Base-by-base conservation (phyloP, 768 basidiomycete species). In the Chlorophyllum brunneum region DNA sequence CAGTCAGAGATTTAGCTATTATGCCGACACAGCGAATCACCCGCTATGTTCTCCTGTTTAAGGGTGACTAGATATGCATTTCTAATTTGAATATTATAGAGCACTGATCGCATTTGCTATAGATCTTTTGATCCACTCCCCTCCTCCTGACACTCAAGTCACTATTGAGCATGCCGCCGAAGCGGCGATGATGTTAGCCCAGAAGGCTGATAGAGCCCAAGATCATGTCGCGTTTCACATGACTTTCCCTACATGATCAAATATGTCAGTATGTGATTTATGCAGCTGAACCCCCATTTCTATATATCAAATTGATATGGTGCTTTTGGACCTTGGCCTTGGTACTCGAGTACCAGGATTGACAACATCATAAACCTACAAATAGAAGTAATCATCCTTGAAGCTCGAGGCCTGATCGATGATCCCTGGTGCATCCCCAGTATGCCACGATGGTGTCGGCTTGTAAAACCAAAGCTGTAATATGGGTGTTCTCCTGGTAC, bases 1-100 rank as follows among this genome's bases (percentile, higher is more conserved):
- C 60, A 26, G 70, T 83, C 20, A 69, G 82, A 46, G 85, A 86
- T 51, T 61, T 86, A 24, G 82, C 82, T 2, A 84, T 86, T 48
- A 68, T 80, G 57, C 84, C 84, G 15, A 75, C 77, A 11, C 83
- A 86, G 60, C 70, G 85, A 16, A 73, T 83, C n/a, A 78, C 78
- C 65, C 71, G 84, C 55, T 85, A 85, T 62, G 80, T 79, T 2
- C 60, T 85, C 33, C 67, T 84, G 37, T 85, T 79, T 55, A 76
- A 70, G 72, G 83, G 84, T 82, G 54, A 50, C 71, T n/a, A 42
- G 24, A 36, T 36, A 3, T 16, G 5, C 5, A 5, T 11, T 5
- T 26, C n/a, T n/a, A 24, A 11, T n/a, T 42, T 2, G 8, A 42
- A 8, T 26, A 8, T 11, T 42, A 4, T 9, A 23, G 13, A n/a